Evolutionary conservation across 2,329 filamentous ascomycete species (phyloP), one percentile per base, ranked within the genome.

Genomic region (Cytospora paraplurivora): DNA sequence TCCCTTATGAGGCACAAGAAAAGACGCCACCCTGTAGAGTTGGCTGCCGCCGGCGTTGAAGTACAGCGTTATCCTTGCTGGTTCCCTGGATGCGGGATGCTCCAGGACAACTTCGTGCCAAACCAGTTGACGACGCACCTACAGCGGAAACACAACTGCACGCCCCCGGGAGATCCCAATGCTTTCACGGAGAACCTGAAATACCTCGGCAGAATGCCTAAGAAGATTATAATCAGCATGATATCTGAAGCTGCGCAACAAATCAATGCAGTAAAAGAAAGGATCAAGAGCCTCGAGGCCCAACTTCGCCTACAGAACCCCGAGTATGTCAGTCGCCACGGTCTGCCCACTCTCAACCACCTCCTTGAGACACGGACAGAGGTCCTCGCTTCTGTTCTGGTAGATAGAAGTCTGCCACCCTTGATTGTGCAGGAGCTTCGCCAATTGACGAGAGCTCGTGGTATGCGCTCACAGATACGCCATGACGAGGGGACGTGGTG

Each of bases 21-120:
- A 12, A 44, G 47, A 12, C 54, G 52, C 12, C 60, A 58, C 11
- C 21, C 60, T 33, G 60, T 54, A 2, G 60, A 62, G 35, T 35
- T 58, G 27, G 55, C 60, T 13, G 60, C 60, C n/a, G 60, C 33
- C n/a, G 59, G 59, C 3, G 44, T 62, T n/a, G 54, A 49, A 15
- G 37, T 58, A 2, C 35, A 34, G 7, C 12, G 15, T 11, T 52
- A 38, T 7, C 27, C 60, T 8, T 62, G 60, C 35, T 58, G 47
- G 54, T 62, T 50, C 51, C 58, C 58, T 7, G 58, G 51, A 3
- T 61, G 58, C 13, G 58, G 58, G 6, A 41, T 35, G 41, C 37
- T 55, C 5, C n/a, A n/a, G 8, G 51, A 60, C 32, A 54, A 61
- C 11, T 19, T 49, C 27, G 58, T 55, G 6, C 51, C 27, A 7